phyloP scores from a whole-genome alignment of 2,329 filamentous ascomycete genomes.

The Lachnellula arida region DNA sequence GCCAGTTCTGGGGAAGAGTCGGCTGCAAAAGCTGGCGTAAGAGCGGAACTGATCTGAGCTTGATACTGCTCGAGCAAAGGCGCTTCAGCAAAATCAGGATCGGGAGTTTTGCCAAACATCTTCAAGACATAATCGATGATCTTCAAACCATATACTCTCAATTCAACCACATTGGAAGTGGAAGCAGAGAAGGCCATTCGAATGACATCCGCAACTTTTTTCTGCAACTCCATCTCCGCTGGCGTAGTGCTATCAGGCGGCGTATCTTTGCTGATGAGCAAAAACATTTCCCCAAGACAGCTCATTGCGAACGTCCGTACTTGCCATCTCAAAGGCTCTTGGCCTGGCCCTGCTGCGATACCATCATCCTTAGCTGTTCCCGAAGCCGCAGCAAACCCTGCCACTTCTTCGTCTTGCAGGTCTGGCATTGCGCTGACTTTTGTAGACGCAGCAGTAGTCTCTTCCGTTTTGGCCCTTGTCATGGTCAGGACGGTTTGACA shows the following conservation, averaged over 20 bases:
- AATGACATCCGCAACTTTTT: conserved; percentile 84
- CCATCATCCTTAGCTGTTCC: conserved; percentile 57
- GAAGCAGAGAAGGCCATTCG: conserved; percentile 97
- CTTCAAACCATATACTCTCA: conserved; percentile 85
- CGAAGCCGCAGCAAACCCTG: conserved; percentile 77
- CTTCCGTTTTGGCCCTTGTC: conserved; percentile 64
- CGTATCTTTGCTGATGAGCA: conserved; percentile 72
- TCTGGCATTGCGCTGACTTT: conserved; percentile 61
- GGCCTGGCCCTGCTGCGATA: conserved; percentile 52
- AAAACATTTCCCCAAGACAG: conserved; percentile 78
- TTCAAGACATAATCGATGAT: conserved; percentile 92
- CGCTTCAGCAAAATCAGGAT: conserved; percentile 96
- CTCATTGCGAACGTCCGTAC: conserved; percentile 91
- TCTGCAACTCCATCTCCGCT: conserved; percentile 74
- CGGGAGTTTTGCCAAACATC: conserved; percentile 92
- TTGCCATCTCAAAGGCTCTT: conserved; percentile 92
- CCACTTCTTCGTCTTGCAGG: conserved; percentile 91
- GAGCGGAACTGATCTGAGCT: conserved; percentile 92
- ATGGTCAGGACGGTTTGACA: conserved; percentile 88
- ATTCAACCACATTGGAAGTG: conserved; percentile 83
- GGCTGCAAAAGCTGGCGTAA: conserved; percentile 91
- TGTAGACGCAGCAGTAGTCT: conserved; percentile 40
- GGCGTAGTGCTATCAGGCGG: conserved; percentile 72
- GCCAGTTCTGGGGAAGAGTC: conserved; percentile 96
- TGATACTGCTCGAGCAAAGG: conserved; percentile 97